phyloP scores from a whole-genome alignment of 805 yeast genomes.

The Hanseniaspora vineae region DNA sequence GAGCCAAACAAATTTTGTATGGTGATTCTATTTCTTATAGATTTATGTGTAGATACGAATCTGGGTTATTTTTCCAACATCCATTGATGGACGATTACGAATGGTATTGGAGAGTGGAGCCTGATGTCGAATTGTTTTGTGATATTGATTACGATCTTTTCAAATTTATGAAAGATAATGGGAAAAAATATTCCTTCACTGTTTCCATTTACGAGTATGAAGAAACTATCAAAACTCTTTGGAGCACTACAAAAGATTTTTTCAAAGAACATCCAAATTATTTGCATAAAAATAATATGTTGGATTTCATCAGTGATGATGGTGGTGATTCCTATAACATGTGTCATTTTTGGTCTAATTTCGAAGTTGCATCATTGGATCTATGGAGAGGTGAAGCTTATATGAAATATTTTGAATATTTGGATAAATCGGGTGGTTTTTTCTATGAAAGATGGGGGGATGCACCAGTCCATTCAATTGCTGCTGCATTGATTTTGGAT shows the following conservation, averaged over 20 bases:
- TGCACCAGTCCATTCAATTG: conserved; percentile 85
- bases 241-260: conserved; percentile 59
- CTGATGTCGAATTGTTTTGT: conserved; percentile 68
- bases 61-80: conserved; percentile 81
- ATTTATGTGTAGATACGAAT: conserved; percentile 88
- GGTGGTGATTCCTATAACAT: conserved; percentile 60
- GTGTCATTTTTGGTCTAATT: conserved; percentile 89
- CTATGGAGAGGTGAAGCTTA: conserved; percentile 71
- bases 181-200: conserved; percentile 64
- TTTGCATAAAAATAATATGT: conserved; percentile 45
- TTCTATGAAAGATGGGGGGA: conserved; percentile 93
- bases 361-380: conserved; percentile 63
- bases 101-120: conserved; percentile 94
- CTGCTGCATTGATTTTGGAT: conserved; percentile 66
- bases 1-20: conserved; percentile 38
- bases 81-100: conserved; percentile 63
- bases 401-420: conserved; percentile 50
- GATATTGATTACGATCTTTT: conserved; percentile 73
- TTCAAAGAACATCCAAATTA: conserved; percentile 46
- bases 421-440: conserved; percentile 81
- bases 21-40: conserved; percentile 61
- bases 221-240: conserved; percentile 61
- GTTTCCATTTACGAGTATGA: conserved; percentile 65
- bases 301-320: conserved; percentile 62
- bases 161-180: conserved; percentile 68